Base-by-base conservation (phyloP, 2,329 filamentous ascomycete species). In the Escovopsis sp. region DNA sequence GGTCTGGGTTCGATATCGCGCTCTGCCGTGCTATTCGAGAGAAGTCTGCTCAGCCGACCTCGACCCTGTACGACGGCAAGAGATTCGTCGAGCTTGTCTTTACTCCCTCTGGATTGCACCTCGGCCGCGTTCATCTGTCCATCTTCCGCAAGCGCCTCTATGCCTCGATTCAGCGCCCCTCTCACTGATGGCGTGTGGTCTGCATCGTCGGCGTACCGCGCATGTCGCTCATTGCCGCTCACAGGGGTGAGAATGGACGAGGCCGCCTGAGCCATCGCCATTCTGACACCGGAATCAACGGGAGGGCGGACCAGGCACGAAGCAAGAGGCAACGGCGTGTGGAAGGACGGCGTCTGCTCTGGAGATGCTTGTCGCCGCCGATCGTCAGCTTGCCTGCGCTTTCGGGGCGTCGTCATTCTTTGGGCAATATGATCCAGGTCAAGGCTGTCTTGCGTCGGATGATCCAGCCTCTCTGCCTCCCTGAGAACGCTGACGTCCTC, bases 361-460 rank as follows among this genome's bases (percentile, higher is more conserved):
- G 31, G 33, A 10, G 17, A 30, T 30, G 27, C 30, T 5, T 27
- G 23, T n/a, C 19, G 23, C 34, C 35, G 41, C 4, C 35, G 35
- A 16, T 42, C 39, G 26, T 52, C 48, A 11, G 47, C 23, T 5
- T 46, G 42, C 15, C 48, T 54, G 9, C 49, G 52, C 37, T 60
- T 60, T 31, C 56, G 48, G 2, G 58, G 57, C 1, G 57, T 61
- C 17, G 45, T 43, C n/a, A 58, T 45, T 27, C 36, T 48, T 23
- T 53, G 49, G 8, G 41, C 49, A 27, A 54, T 51, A 13, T 56
- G 51, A 12, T 52, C 57, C 2, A 79, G 58, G 46, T 80, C 75
- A 34, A 79, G 61, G 36, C 72, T 79, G 35, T 75, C 72, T 28
- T 68, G 59, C 1, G 62, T 57, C 15, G 54, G 45, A 39, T 63